phyloP scores from a whole-genome alignment of 495 filamentous ascomycete species.

The Symbiotaphrina buchneri region DNA sequence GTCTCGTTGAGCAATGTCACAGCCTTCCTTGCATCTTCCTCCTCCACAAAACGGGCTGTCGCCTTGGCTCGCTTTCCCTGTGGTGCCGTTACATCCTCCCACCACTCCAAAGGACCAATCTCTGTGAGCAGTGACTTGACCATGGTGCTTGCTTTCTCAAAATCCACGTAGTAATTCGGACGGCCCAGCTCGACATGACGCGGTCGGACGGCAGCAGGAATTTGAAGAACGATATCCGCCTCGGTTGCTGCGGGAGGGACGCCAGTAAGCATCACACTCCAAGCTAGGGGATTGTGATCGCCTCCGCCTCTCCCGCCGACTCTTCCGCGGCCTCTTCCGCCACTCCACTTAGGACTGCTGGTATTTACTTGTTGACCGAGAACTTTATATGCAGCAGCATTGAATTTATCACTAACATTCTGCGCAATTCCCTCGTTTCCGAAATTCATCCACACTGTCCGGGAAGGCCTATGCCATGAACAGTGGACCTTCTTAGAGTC shows the following conservation, averaged over 20 bases:
- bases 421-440: too few relatives aligned
- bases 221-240: not conserved
- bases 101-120: conserved; percentile 13
- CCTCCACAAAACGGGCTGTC: conserved; percentile 11
- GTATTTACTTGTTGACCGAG: too few relatives aligned
- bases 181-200: conserved; percentile 7
- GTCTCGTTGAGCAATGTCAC: conserved; percentile 8
- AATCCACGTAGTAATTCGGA: conserved; percentile 7
- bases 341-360: too few relatives aligned
- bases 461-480: too few relatives aligned
- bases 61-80: conserved; percentile 12
- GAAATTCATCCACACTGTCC: too few relatives aligned
- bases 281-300: conserved; percentile 5
- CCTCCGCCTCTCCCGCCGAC: not conserved
- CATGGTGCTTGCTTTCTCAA: conserved; percentile 2
- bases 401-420: too few relatives aligned
- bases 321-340: too few relatives aligned
- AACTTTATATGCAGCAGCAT: too few relatives aligned
- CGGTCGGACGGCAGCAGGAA: not conserved
- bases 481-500: too few relatives aligned
- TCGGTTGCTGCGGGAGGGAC: conserved; percentile 4
- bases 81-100: conserved; percentile 7
- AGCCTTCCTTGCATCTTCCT: conserved; percentile 12
- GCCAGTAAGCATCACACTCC: too few relatives aligned
- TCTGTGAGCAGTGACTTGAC: conserved; percentile 11